Base-by-base conservation (phyloP, 2,329 filamentous ascomycete genomes). In the Nothophoma quercina region DNA sequence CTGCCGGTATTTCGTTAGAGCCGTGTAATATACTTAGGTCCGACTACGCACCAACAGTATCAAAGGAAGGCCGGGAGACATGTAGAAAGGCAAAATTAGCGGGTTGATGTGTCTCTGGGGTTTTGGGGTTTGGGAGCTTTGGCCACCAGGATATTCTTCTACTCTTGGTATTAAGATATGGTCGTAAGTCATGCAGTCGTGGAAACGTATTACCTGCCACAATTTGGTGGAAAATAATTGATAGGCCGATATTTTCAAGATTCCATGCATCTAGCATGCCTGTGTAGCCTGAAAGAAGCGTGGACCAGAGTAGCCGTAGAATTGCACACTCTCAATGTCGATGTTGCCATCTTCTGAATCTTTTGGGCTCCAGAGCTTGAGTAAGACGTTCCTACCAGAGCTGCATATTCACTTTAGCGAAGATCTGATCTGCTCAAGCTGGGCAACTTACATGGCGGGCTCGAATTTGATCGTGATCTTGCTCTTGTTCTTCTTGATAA, bases 351-450 rank as follows among this genome's bases (percentile, higher is more conserved):
- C 85, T 44, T 49, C 44, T 4, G 51, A 49, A 21, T 85, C 83
- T 53, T 85, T 84, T 2, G 89, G 89, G 64, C 88, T 92, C 90
- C 91, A 97, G 72, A 97, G 85, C 79, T 97, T 97, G 58, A 98
- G 79, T 33, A 97, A 76, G 44, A 98, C 88, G 71, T 89, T 96
- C 50, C 90, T 85, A 5, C 90, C 90, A 9, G 90, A 91, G 7
- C 82, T 85, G 15, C 25, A 21, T n/a, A 6, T 2, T 5, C 18
- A 6, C 2, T 12, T 55, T 5, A 55, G 38, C 15, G 5, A 19
- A 7, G 4, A 3, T 5, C 15, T 5, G 4, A 5, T n/a, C 4
- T 7, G 7, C 2, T 7, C 3, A 2, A 1, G 10, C 10, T 8
- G 2, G 6, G 5, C 7, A 15, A 78, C 81, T 72, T 76, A 83